Base-by-base conservation (phyloP, 352 stramenopile genomes). In the Peronospora destructor region DNA sequence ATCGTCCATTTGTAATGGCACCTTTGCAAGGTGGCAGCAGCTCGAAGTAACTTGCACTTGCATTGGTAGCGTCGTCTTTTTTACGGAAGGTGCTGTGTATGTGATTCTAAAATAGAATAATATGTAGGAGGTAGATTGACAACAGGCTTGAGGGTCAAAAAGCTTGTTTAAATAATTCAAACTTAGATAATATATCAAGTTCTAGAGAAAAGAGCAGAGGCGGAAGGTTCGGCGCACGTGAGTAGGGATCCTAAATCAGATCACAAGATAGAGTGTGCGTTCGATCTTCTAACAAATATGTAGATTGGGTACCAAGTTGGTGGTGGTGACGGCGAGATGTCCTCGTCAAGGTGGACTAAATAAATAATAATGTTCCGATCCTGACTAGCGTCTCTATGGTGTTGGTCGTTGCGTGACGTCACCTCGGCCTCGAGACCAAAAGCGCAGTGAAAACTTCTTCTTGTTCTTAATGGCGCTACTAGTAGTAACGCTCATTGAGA, bases 381-480 rank as follows among this genome's bases (percentile, higher is more conserved):
- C 51, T 60, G 47, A 53, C 39, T 52, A 29, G 6, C 12, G 6
- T 6, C 36, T 33, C 54, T 26, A 71, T 2, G 53, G 53, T 26
- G 48, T 53, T 2, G 50, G 52, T 19, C 56, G 37, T 34, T 59
- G 42, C 23, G 45, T 57, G 11, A 59, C 36, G 54, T 33, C 23
- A 16, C 50, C 59, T 5, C 47, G 49, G 10, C 56, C 61, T 26
- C 56, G 44, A 1, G 61, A 65, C 77, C 77, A 88, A 59, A 88
- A 86, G 13, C 70, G 72, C 42, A 88, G 53, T 49, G 71, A 82
- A 53, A 86, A 88, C 62, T 76, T 85, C 54, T 66, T 73, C 51
- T 85, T 86, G 50, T 66, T 70, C 54, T 82, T 76, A 17, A 61
- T 69, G 16, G 61, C 53, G 40, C 82, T 68, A 37, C 71, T 66